Base-by-base conservation (phyloP, 192 early-diverging fungal genomes). In the Linnemannia elongata region DNA sequence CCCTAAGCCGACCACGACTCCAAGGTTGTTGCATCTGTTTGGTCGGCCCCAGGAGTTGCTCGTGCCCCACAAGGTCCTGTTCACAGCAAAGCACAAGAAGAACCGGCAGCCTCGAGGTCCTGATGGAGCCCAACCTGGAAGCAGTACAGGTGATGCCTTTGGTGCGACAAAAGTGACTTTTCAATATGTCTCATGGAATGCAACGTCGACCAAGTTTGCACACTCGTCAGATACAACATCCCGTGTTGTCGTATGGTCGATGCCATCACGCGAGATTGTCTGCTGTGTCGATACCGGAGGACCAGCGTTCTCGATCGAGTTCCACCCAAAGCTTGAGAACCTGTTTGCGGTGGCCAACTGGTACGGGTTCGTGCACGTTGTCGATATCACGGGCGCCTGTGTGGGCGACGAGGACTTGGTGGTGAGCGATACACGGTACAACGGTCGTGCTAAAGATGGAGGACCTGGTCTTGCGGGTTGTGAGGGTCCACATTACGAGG, bases 361-460 rank as follows among this genome's bases (percentile, higher is more conserved):
- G 70, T 92, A 92, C 75, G 91, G 91, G 0, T 92, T 90, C 76
- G 84, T 91, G 18, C 91, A 92, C 52, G 88, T 90, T n/a, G 88
- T 92, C 7, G 88, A 92, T 69, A 70, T 91, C 5, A 87, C 88
- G 13, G 75, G 79, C 8, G 69, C 77, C 35, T 88, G 82, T 71
- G 39, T 76, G 3, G 55, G 79, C 2, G 78, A 77, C n/a, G 55
- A 47, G 39, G 81, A 83, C 41, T 20, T 87, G 55, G 69, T 87
- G 9, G 74, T 66, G 9, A 63, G 41, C 9, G 71, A 68, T 17
- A 42, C 27, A 15, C 41, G 69, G n/a, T 77, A 72, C 27, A 63
- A 71, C 12, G 80, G 78, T 38, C 36, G 54, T 17, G 41, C 76
- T 20, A 27, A 73, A 10, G 27, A 73, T 10, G 30, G 38, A 0